Base-by-base conservation (phyloP, 768 basidiomycete genomes). In the Lyophyllum decastes region DNA sequence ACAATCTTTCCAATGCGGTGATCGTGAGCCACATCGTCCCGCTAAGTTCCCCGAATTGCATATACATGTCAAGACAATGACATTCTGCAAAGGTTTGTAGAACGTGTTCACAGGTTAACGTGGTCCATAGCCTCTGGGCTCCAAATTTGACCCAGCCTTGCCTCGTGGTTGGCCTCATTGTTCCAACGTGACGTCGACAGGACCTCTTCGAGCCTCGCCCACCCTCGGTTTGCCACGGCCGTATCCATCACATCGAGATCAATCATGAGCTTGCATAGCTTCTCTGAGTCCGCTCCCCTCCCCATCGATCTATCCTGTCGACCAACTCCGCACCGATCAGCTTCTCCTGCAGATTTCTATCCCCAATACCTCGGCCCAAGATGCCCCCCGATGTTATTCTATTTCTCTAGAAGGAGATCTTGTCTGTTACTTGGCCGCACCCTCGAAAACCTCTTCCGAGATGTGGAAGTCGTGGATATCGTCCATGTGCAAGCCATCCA, bases 91-190 rank as follows among this genome's bases (percentile, higher is more conserved):
- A 30, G 30, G 5, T 30, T 30, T 4, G 12, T 24, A 43, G 22
- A 27, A 12, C 16, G 52, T 25, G n/a, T 41, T 2, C 21, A 12
- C 25, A 46, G 14, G 25, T 33, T 30, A 48, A 58, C 50, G 49
- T 52, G 57, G 51, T 10, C 41, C 51, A 55, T 41, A 48, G 59
- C 59, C 38, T 47, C 40, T 56, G 16, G 16, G 2, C 53, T 43
- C 50, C 38, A 33, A 60, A 52, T 40, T 45, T 34, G 25, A 35
- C 45, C 43, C 27, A 21, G 19, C 21, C 33, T 17, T 48, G 55
- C 58, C 58, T 60, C 44, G 58, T 60, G 61, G 51, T 47, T 22
- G n/a, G 58, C 55, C 61, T 63, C 61, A 21, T 57, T 57, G 35
- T n/a, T 8, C 8, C 4, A 52, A 50, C 41, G 58, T 62, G 57